Conservation (phyloP, 2,329 filamentous ascomycete species). For the Grosmannia serpens region DNA sequence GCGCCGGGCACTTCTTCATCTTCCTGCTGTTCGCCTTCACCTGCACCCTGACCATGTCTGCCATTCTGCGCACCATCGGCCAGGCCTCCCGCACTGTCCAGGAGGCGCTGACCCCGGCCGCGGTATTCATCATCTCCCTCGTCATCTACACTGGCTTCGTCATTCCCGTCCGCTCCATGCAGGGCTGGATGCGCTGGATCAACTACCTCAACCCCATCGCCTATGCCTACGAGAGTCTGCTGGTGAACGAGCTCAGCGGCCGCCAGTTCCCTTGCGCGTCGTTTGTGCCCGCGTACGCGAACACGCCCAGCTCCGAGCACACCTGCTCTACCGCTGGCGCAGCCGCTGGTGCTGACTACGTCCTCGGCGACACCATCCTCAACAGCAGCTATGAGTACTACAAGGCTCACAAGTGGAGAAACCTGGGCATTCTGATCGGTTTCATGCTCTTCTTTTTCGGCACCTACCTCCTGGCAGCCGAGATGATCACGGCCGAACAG, state of each 20-base stretch:
- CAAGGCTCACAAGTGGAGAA: conserved; percentile 52
- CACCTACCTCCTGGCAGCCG: conserved; percentile 50
- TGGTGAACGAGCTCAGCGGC: conserved; percentile 70
- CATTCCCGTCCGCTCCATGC: conserved; percentile 54
- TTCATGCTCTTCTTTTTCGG: conserved; percentile 50
- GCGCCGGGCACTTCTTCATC: conserved; percentile 70
- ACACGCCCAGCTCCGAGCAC: conserved; percentile 24
- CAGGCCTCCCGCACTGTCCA: conserved; percentile 59
- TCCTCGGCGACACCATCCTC: conserved; percentile 23
- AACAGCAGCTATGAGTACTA: conserved; percentile 44
- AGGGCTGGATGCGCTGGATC: conserved; percentile 72
- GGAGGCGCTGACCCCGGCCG: conserved; percentile 49
- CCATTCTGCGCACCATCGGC: conserved; percentile 75
- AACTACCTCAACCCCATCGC: conserved; percentile 68
- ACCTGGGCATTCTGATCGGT: conserved; percentile 56
- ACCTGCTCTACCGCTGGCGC: conserved; percentile 50
- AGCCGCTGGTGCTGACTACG: conserved; percentile 26
- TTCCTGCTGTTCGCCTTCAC: conserved; percentile 67
- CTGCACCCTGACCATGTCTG: conserved; percentile 68
- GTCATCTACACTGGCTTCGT: conserved; percentile 63
- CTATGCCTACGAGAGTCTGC: conserved; percentile 69
- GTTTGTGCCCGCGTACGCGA: conserved; percentile 33
- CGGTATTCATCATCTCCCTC: conserved; percentile 50
- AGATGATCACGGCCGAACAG: conserved; percentile 51
- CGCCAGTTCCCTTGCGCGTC: conserved; percentile 43